A percentile compares a stretch with the other conserved stretches of the same genome.
Evolutionary conservation across 2,329 filamentous ascomycete species (phyloP).

Genomic region (Parastagonospora avenae): DNA sequence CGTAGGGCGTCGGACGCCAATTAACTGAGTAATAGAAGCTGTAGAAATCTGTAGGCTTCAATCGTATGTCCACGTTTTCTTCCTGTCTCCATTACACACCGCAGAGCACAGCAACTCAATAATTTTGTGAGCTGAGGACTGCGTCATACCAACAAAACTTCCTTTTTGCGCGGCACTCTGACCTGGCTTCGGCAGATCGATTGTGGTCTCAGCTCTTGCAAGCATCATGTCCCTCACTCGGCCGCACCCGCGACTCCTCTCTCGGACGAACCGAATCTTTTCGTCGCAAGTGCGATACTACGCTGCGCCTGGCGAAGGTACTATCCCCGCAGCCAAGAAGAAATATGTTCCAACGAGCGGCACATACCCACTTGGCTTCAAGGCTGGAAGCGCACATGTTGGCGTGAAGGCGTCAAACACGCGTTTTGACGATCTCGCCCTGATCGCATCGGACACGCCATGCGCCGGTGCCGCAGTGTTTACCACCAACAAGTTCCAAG

Average conservation of each 20-base stretch:
- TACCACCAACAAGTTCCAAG: constrained; percentile 98
- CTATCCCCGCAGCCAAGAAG: constrained; percentile 78
- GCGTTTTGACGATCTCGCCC: constrained; percentile 85
- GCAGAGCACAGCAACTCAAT: background rate
- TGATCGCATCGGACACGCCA: constrained; percentile 84
- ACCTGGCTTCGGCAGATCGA: constrained; percentile 5
- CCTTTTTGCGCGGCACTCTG: constrained; percentile 1
- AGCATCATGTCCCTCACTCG: constrained; percentile 39
- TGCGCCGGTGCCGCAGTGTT: constrained; percentile 91
- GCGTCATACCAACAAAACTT: background rate
- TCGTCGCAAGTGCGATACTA: constrained; percentile 57
- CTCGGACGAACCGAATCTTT: constrained; percentile 29
- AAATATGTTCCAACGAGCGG: constrained; percentile 88
- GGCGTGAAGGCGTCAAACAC: constrained; percentile 95
- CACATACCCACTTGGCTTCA: constrained; percentile 89
- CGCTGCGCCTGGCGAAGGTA: constrained; percentile 62
- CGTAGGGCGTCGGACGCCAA: constrained; percentile 23
- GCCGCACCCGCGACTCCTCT: constrained; percentile 33
- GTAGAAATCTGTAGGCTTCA: constrained; percentile 1
- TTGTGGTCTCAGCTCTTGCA: background rate
- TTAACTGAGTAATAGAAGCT: constrained; percentile 15
- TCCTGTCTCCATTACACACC: too few species aligned
- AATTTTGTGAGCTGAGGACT: background rate
- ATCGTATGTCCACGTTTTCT: constrained; percentile 5
- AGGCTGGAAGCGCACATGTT: constrained; percentile 83